Conservation (phyloP, 768 basidiomycete genomes). For the Termitomyces sp. region DNA sequence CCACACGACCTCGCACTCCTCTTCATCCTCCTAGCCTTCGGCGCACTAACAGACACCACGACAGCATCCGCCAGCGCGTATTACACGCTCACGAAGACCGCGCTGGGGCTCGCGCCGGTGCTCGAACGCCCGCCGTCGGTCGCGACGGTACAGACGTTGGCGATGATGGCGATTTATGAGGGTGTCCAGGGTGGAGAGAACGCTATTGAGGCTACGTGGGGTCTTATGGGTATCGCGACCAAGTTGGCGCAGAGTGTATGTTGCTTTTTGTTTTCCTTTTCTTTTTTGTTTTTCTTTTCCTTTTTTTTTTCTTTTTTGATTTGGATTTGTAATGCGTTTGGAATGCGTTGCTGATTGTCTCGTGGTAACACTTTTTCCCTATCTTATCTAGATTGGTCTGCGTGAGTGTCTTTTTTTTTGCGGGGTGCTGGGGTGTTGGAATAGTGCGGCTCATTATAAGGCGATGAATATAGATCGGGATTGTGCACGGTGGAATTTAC, state of each 20-base stretch:
- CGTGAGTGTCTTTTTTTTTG: constrained; percentile 38
- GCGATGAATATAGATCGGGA: constrained; percentile 53
- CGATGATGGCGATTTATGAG: constrained; percentile 67
- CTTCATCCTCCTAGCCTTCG: constrained; percentile 60
- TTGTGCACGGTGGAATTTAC: constrained; percentile 63
- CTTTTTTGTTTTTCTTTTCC: no score
- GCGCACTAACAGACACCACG: constrained; percentile 51
- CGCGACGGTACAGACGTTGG: constrained; percentile 60
- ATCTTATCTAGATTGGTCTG: constrained; percentile 73
- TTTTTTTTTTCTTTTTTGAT: neutral
- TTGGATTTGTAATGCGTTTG: neutral
- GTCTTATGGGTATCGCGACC: constrained; percentile 57
- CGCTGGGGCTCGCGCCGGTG: constrained; percentile 62
- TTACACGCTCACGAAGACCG: constrained; percentile 58
- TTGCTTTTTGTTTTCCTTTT: constrained; percentile 17
- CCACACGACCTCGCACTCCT: constrained; percentile 61
- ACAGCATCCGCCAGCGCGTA: constrained; percentile 45
- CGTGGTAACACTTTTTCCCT: no score
- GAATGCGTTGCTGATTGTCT: no score
- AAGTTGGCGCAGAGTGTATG: constrained; percentile 67
- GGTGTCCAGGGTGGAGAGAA: constrained; percentile 64
- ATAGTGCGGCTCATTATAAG: neutral
- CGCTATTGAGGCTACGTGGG: constrained; percentile 67
- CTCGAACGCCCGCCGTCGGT: constrained; percentile 70
- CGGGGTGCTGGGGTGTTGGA: no score